These are phyloP conservation scores for Hamamelis virginiana DNA, from an alignment of 164 flowering plant species.

Conservation along the genomic window DNA sequence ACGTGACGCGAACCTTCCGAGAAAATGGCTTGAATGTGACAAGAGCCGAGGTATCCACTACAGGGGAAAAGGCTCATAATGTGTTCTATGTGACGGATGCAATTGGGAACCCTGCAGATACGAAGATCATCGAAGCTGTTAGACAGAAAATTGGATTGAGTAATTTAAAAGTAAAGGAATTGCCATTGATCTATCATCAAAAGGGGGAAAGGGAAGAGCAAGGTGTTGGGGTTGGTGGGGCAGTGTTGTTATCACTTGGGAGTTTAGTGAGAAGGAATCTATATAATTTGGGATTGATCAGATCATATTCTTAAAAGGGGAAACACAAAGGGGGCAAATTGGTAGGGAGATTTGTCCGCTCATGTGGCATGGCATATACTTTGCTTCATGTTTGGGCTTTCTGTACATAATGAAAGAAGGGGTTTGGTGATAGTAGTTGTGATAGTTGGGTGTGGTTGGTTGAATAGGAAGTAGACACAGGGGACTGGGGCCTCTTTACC, in stretches of 20 bases:
- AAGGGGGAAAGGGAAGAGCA: constrained; percentile 38
- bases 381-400: constrained; percentile 32
- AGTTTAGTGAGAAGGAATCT: constrained; percentile 85
- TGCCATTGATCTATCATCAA: constrained; percentile 32
- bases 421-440: constrained; percentile 33
- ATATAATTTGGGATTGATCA: constrained; percentile 79
- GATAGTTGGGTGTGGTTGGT: constrained; percentile 35
- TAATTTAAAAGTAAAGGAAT: constrained; percentile 71
- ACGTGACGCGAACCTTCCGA: constrained; percentile 84
- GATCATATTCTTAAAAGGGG: constrained; percentile 55
- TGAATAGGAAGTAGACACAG: constrained; percentile 3
- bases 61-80: constrained; percentile 49
- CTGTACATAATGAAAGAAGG: constrained; percentile 22
- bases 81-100: constrained; percentile 76
- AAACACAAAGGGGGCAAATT: neutral
- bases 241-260: constrained; percentile 73
- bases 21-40: constrained; percentile 90
- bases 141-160: constrained; percentile 60
- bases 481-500: constrained; percentile 6
- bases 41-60: constrained; percentile 82
- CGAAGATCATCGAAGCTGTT: constrained; percentile 61
- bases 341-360: constrained; percentile 12
- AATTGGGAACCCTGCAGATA: constrained; percentile 53
- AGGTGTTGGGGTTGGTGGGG: constrained; percentile 53
- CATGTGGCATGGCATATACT: constrained; percentile 27